phyloP scores from a whole-genome alignment of 768 basidiomycete genomes.

The Podaxis carcinomalis region DNA sequence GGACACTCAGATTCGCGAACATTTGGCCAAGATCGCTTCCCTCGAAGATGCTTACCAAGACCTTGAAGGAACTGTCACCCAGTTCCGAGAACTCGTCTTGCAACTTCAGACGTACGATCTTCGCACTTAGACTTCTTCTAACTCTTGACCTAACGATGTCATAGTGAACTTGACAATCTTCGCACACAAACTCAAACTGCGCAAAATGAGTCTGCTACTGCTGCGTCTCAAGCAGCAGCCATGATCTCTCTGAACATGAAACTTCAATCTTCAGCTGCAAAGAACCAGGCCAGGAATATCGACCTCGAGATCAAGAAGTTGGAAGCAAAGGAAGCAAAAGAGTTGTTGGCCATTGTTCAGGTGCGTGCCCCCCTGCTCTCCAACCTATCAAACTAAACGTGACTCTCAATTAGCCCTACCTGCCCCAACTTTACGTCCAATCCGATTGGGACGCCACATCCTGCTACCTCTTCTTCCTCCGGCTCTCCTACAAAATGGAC shows the following conservation, averaged over 20 bases:
- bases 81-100: conserved; percentile 90
- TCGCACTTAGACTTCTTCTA: not conserved
- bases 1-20: conserved; percentile 68
- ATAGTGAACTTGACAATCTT: conserved; percentile 82
- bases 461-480: conserved; percentile 90
- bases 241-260: conserved; percentile 95
- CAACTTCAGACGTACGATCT: conserved; percentile 67
- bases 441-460: conserved; percentile 85
- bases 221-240: conserved; percentile 84
- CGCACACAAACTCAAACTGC: conserved; percentile 83
- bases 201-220: conserved; percentile 76
- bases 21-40: conserved; percentile 53
- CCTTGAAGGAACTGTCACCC: conserved; percentile 80
- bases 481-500: conserved; percentile 82
- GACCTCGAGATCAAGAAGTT: conserved; percentile 86
- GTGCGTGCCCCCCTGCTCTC: conserved; percentile 30
- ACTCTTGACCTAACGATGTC: not conserved
- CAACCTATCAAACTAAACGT: not conserved
- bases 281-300: conserved; percentile 85
- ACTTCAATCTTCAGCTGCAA: conserved; percentile 85
- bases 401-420: conserved; percentile 62
- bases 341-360: conserved; percentile 80
- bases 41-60: conserved; percentile 83
- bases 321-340: conserved; percentile 78
- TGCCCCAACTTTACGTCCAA: conserved; percentile 88